Conservation (phyloP, 2,329 filamentous ascomycete genomes). For the Fusarium heterosporum region DNA sequence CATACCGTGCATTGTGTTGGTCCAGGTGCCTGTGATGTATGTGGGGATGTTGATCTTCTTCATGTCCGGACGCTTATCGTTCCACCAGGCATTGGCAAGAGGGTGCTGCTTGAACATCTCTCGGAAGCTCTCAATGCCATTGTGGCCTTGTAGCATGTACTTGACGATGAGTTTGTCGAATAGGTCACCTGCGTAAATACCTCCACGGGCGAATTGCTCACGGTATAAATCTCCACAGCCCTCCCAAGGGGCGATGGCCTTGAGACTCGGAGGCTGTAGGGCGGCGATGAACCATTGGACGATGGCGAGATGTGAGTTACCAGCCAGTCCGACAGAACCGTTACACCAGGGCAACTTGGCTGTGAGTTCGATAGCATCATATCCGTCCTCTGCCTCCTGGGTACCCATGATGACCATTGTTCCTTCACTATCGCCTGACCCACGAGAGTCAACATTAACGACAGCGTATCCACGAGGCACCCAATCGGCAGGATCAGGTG, state of each 20-base stretch:
- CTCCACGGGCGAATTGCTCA: not conserved
- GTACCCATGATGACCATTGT: slow-evolving; percentile 19
- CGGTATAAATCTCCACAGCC: slow-evolving; percentile 4
- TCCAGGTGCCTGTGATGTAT: slow-evolving; percentile 15
- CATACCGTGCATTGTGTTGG: slow-evolving; percentile 22
- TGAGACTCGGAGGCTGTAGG: slow-evolving; percentile 2
- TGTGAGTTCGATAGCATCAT: slow-evolving; percentile 3
- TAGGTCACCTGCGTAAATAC: slow-evolving; percentile 1
- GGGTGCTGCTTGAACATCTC: slow-evolving; percentile 13
- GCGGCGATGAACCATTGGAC: slow-evolving; percentile 24
- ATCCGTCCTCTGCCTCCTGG: slow-evolving; percentile 12
- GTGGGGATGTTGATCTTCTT: slow-evolving; percentile 17
- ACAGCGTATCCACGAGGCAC: slow-evolving; percentile 18
- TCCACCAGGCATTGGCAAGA: slow-evolving; percentile 14
- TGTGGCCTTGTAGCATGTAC: slow-evolving; percentile 19
- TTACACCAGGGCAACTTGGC: slow-evolving; percentile 4
- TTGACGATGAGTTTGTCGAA: slow-evolving; percentile 18
- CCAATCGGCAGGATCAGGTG: slow-evolving; percentile 17
- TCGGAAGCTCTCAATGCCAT: slow-evolving; percentile 10
- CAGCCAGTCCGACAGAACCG: not conserved
- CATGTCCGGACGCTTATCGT: slow-evolving; percentile 13
- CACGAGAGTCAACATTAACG: slow-evolving; percentile 15
- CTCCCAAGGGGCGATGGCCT: slow-evolving; percentile 17
- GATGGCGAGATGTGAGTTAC: slow-evolving; percentile 19
- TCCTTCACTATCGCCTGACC: slow-evolving; percentile 5